A percentile compares a stretch with the other conserved stretches of the same genome.
phyloP scores from a whole-genome alignment of 495 filamentous ascomycete species.

The Patellaria atrata region DNA sequence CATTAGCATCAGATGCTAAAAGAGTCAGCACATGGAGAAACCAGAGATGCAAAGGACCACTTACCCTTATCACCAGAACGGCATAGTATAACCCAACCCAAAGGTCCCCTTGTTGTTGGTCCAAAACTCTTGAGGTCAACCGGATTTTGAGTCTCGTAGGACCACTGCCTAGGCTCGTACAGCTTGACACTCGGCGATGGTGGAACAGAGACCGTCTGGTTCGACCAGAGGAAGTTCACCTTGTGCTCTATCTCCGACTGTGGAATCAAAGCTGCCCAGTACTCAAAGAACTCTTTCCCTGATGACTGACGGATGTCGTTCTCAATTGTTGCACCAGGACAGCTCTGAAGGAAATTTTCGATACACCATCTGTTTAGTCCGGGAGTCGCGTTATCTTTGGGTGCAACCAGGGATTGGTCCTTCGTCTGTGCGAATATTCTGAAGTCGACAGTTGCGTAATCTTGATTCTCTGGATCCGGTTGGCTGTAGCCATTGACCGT shows the following conservation, averaged over 20 bases:
- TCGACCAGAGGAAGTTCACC: slow-evolving; percentile 13
- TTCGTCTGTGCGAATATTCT: slow-evolving; percentile 25
- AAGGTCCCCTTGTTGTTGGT: slow-evolving; percentile 28
- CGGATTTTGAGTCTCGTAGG: slow-evolving; percentile 21
- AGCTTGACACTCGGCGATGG: slow-evolving; percentile 5
- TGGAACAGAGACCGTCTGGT: slow-evolving; percentile 20
- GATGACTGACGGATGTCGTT: slow-evolving; percentile 17
- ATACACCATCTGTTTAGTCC: slow-evolving; percentile 23
- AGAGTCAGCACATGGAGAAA: too few relatives aligned
- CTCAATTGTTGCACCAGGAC: slow-evolving; percentile 15
- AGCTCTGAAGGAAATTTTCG: slow-evolving; percentile 16
- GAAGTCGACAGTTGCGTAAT: slow-evolving; percentile 21
- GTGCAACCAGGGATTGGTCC: slow-evolving; percentile 15
- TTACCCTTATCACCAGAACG: slow-evolving; percentile 39
- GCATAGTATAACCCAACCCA: slow-evolving; percentile 35
- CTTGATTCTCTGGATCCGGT: slow-evolving; percentile 22
- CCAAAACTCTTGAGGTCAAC: slow-evolving; percentile 24
- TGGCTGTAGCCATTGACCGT: slow-evolving; percentile 21
- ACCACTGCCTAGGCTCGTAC: slow-evolving; percentile 8
- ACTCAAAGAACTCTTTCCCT: slow-evolving; percentile 21
- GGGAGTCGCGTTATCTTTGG: slow-evolving; percentile 21
- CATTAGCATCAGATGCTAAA: slow-evolving; percentile 34
- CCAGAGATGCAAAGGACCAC: too few relatives aligned
- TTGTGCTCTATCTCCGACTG: slow-evolving; percentile 17
- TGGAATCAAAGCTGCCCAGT: slow-evolving; percentile 21